phyloP scores from a whole-genome alignment of 2,329 filamentous ascomycete genomes.

The Plenodomus biglobosus region DNA sequence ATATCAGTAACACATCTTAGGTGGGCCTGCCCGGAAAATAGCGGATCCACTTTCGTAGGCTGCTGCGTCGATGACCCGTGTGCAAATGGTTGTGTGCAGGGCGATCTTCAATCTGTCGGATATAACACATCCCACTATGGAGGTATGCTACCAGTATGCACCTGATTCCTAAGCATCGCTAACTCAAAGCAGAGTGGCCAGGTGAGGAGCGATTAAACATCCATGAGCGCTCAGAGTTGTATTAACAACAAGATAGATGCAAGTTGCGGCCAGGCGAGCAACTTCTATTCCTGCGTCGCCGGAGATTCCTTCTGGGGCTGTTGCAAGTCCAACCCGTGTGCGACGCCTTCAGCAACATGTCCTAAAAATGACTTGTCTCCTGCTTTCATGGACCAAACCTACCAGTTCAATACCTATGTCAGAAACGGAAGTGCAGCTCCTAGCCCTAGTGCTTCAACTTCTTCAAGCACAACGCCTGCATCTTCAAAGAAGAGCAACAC shows the following conservation, averaged over 20 bases:
- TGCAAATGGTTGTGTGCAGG: conserved; percentile 39
- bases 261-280: conserved; percentile 29
- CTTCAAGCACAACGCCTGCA: not conserved
- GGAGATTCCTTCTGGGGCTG: conserved; percentile 19
- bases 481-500: conserved; percentile 12
- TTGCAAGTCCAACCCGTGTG: conserved; percentile 41
- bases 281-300: conserved; percentile 43
- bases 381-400: conserved; percentile 27
- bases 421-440: not conserved
- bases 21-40: conserved; percentile 23
- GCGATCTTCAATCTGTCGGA: conserved; percentile 34
- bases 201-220: not conserved
- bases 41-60: conserved; percentile 42
- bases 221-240: not conserved
- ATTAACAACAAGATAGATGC: conserved; percentile 20
- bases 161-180: not conserved
- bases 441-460: not conserved
- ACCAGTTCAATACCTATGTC: conserved; percentile 21
- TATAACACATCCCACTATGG: conserved; percentile 39
- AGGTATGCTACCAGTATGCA: not conserved
- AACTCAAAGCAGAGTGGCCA: conserved; percentile 19
- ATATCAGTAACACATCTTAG: conserved; percentile 13
- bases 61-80: conserved; percentile 46
- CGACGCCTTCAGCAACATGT: conserved; percentile 26
- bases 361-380: conserved; percentile 26